Conservation (phyloP, 1,284 basidiomycete genomes). For the Marasmius oreades region DNA sequence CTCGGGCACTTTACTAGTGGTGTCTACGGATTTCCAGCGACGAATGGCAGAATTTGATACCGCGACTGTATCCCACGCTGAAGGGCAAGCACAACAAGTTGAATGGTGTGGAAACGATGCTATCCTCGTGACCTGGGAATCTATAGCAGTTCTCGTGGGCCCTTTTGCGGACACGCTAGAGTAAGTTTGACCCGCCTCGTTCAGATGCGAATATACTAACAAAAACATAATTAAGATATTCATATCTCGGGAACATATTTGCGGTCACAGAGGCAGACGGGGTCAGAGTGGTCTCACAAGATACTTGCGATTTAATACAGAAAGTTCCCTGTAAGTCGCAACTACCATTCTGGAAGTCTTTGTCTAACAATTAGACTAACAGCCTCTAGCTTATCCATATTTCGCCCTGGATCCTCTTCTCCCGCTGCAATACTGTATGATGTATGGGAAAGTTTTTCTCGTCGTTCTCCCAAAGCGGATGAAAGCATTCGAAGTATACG, state of each 20-base stretch:
- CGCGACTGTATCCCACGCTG: constrained; percentile 41
- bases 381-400: constrained; percentile 80
- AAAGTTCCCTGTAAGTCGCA: constrained; percentile 76
- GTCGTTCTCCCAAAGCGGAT: constrained; percentile 85
- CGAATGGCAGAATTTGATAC: constrained; percentile 87
- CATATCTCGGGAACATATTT: constrained; percentile 75
- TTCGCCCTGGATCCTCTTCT: constrained; percentile 89
- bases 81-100: constrained; percentile 62
- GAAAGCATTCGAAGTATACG: constrained; percentile 89
- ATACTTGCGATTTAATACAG: constrained; percentile 86
- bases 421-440: constrained; percentile 91
- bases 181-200: constrained; percentile 42
- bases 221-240: constrained; percentile 50
- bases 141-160: constrained; percentile 82
- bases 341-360: not conserved
- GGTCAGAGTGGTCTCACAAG: constrained; percentile 75
- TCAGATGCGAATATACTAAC: constrained; percentile 1
- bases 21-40: constrained; percentile 89
- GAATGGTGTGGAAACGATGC: constrained; percentile 98
- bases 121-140: constrained; percentile 83
- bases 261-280: constrained; percentile 88
- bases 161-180: constrained; percentile 87
- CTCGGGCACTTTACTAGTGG: constrained; percentile 80
- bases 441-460: constrained; percentile 86
- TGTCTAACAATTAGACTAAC: not conserved